Base-by-base conservation (phyloP, 1,284 basidiomycete genomes). In the Sparassis latifolia region DNA sequence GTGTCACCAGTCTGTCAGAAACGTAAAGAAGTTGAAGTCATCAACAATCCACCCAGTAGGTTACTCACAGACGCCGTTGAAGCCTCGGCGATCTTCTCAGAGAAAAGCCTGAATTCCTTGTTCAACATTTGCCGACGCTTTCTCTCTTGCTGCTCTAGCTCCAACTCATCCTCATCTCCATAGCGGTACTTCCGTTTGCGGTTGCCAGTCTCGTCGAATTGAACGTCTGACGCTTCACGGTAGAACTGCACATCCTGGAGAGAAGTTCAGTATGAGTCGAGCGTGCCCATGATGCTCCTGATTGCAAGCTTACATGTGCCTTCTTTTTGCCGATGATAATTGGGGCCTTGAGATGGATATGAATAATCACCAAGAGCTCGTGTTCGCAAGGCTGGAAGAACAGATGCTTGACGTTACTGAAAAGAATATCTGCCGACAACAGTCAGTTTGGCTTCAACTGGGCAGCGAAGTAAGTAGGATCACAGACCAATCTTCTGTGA, bases 281-380 rank as follows among this genome's bases (percentile, higher is more conserved):
- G n/a, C 20, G 20, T 20, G 20, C 20, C 20, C 20, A 20, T 20
- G 20, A 20, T 20, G 20, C 20, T 20, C 20, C 20, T 20, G 20
- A 20, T 20, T 33, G 29, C 4, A 3, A 38, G 71, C 79, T 49
- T 65, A 90, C 90, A 57, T 89, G 90, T 20, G 95, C 88, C 71
- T 99, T 99, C 72, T 94, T 96, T 79, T 99, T 99, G 56, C 97
- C 96, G 59, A 99, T 89, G 80, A 99, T 95, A 68, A 99, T 99
- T 2, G 97, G 97, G 2, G 93, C 84, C 69, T 86, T 97, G 54
- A 99, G 79, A 67, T 99, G 92, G 49, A 97, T 72, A 66, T 99
- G 97, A 33, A 98, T 82, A 53, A 99, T 88, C 47, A 97, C 96
- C 53, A 98, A 80, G 43, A 99, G 74, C 69, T 99, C 97, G 61